These are phyloP conservation scores for Leucocoprinus birnbaumii DNA, from an alignment of 768 basidiomycete species.

Conservation along the genomic window DNA sequence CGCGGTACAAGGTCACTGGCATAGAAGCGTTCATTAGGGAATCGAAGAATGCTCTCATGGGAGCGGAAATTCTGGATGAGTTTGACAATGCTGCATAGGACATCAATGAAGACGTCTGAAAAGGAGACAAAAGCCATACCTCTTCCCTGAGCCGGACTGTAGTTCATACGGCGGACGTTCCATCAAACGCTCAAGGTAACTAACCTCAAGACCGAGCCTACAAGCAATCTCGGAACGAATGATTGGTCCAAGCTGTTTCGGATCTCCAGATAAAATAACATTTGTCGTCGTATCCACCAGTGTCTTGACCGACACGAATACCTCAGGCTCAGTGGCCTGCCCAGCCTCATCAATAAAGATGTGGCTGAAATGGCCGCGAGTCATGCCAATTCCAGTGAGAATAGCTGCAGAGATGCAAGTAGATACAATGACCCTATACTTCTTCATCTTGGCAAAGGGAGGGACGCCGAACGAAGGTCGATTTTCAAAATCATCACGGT, in stretches of 20 bases:
- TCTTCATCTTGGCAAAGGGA: conserved; percentile 29
- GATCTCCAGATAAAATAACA: conserved; percentile 65
- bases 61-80: conserved; percentile 66
- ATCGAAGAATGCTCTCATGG: conserved; percentile 55
- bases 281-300: conserved; percentile 52
- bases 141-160: conserved; percentile 23
- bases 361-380: conserved; percentile 60
- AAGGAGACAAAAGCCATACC: conserved; percentile 18
- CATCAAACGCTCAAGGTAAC: conserved; percentile 64
- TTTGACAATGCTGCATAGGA: conserved; percentile 49
- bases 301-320: conserved; percentile 59
- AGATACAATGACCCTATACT: conserved; percentile 54
- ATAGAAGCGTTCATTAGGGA: conserved; percentile 63
- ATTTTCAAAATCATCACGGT: conserved; percentile 25
- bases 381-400: conserved; percentile 51
- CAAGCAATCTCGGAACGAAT: conserved; percentile 56
- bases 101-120: too few relatives aligned
- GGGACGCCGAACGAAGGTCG: conserved; percentile 34
- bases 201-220: conserved; percentile 52
- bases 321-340: conserved; percentile 69
- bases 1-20: conserved; percentile 45
- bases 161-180: conserved; percentile 11
- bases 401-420: conserved; percentile 66
- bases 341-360: conserved; percentile 75
- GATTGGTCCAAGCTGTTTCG: conserved; percentile 69